Evolutionary conservation across 495 filamentous ascomycete species (phyloP).

Genomic region (Daldinia decipiens): DNA sequence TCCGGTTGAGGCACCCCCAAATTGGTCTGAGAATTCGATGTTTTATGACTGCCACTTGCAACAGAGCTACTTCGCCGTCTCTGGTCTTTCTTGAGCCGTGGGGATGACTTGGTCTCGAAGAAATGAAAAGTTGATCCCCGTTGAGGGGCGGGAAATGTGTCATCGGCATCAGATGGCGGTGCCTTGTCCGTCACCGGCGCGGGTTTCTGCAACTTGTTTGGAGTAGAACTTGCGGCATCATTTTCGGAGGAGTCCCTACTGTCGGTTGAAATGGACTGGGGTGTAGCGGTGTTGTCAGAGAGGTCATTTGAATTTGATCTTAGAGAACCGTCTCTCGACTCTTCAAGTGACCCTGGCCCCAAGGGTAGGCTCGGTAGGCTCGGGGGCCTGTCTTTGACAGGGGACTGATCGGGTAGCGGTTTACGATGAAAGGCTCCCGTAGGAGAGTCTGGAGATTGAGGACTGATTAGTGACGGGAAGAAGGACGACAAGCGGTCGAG

Average conservation of each 20-base stretch:
- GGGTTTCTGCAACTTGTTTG: slow-evolving; percentile 39
- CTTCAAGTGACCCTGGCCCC: slow-evolving; percentile 5
- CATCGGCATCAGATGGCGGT: slow-evolving; percentile 15
- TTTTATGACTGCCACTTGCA: slow-evolving; percentile 25
- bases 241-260: slow-evolving; percentile 25
- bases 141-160: slow-evolving; percentile 28
- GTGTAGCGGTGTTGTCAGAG: slow-evolving; percentile 15
- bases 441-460: slow-evolving; percentile 38
- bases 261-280: slow-evolving; percentile 11
- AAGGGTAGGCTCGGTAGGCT: slow-evolving; percentile 33
- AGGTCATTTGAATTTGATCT: slow-evolving; percentile 12
- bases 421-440: slow-evolving; percentile 40
- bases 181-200: slow-evolving; percentile 26
- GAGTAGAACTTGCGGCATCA: slow-evolving; percentile 11
- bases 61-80: slow-evolving; percentile 46
- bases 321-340: slow-evolving; percentile 1
- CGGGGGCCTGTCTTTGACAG: slow-evolving; percentile 30
- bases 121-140: slow-evolving; percentile 38
- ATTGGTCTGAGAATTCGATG: slow-evolving; percentile 25
- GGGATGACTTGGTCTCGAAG: slow-evolving; percentile 42
- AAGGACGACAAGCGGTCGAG: slow-evolving; percentile 45
- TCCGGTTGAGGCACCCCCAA: slow-evolving; percentile 25
- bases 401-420: slow-evolving; percentile 36
- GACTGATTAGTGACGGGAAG: slow-evolving; percentile 47
- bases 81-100: slow-evolving; percentile 43